These are phyloP conservation scores for Breynia disticha DNA, from an alignment of 441 rosid species.

Conservation along the genomic window DNA sequence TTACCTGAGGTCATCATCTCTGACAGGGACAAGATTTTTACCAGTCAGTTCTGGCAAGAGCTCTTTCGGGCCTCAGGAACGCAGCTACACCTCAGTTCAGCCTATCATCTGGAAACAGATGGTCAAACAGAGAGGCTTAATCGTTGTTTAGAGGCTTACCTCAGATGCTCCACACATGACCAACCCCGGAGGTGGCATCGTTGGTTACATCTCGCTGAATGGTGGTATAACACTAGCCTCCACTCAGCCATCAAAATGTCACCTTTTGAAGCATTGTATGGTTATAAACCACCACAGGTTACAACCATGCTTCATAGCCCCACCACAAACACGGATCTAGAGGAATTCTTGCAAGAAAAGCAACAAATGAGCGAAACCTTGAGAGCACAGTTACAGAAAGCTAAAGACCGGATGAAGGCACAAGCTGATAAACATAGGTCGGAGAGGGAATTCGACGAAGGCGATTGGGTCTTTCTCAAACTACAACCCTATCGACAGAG, in stretches of 20 bases:
- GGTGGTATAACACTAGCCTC: not conserved
- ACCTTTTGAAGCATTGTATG: not conserved
- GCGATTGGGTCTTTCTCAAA: not conserved
- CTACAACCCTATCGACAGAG: not conserved
- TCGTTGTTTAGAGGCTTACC: not conserved
- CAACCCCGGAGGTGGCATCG: not conserved
- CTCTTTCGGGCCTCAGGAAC: not conserved
- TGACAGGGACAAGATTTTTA: not conserved
- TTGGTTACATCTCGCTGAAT: not conserved
- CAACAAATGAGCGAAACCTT: too few species aligned
- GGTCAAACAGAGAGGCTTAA: conserved; percentile 1
- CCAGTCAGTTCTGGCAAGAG: not conserved
- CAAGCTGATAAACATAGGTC: not conserved
- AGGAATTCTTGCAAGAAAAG: too few species aligned
- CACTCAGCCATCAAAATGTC: not conserved
- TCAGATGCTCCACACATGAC: not conserved
- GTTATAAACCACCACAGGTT: not conserved
- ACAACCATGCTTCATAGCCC: too few species aligned
- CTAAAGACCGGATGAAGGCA: not conserved
- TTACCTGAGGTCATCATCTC: not conserved
- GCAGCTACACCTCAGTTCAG: not conserved
- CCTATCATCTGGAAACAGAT: not conserved
- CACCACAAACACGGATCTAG: too few species aligned
- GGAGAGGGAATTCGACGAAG: not conserved
- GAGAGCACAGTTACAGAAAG: not conserved